phyloP scores from a whole-genome alignment of 345 rosid species.

The Diplotaxis tenuifolia region DNA sequence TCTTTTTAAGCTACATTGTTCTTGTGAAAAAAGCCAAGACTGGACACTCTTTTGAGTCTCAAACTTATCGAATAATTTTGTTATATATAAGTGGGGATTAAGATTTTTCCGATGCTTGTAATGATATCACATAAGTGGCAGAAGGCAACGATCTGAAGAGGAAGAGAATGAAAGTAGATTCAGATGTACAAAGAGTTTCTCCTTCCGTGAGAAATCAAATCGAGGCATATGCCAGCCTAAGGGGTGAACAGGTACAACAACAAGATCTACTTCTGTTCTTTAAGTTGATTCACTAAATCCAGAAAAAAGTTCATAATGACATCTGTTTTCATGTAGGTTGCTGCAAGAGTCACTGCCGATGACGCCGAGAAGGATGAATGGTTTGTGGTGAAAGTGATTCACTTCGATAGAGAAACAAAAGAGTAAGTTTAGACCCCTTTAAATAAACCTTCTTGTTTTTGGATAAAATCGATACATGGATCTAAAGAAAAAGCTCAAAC shows the following conservation, averaged over 20 bases:
- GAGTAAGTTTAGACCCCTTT: slow-evolving; percentile 56
- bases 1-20: not conserved
- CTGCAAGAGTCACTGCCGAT: slow-evolving; percentile 80
- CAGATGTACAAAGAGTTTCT: slow-evolving; percentile 69
- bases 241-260: slow-evolving; percentile 77
- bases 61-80: slow-evolving; percentile 1
- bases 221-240: slow-evolving; percentile 66
- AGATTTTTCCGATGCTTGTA: slow-evolving; percentile 35
- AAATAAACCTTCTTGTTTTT: not conserved
- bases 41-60: not conserved
- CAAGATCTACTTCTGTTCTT: not conserved
- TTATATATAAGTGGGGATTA: slow-evolving; percentile 17
- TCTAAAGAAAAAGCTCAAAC: not conserved
- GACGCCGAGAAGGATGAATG: slow-evolving; percentile 90
- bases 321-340: slow-evolving; percentile 54
- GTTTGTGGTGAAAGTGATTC: slow-evolving; percentile 88
- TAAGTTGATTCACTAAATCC: not conserved
- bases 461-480: not conserved
- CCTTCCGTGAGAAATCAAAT: slow-evolving; percentile 67
- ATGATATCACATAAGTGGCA: slow-evolving; percentile 51
- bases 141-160: slow-evolving; percentile 81
- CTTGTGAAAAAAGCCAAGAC: slow-evolving; percentile 1
- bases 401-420: slow-evolving; percentile 83
- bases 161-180: slow-evolving; percentile 75
- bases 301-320: not conserved